These are phyloP conservation scores for Fraxinus floribunda DNA, from an alignment of 305 asterid species.

Conservation along the genomic window DNA sequence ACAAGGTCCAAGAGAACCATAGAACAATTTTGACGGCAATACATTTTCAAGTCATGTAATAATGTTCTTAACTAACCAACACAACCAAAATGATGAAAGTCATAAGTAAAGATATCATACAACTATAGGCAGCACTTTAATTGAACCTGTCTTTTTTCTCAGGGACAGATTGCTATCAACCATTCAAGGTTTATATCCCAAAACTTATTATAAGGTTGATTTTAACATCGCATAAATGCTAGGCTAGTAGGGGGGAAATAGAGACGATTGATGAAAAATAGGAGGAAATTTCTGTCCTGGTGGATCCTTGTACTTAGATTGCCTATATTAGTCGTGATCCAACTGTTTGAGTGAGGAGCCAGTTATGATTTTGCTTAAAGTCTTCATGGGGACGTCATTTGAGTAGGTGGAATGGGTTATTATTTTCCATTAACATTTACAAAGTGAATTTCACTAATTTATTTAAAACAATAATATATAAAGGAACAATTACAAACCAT, in stretches of 20 bases:
- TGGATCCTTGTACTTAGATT: background rate
- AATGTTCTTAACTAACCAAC: background rate
- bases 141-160: background rate
- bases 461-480: constrained; percentile 4
- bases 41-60: background rate
- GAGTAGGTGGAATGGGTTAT: background rate
- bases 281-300: background rate
- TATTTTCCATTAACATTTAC: constrained; percentile 6
- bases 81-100: background rate
- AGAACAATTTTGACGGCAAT: background rate
- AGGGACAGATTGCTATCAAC: background rate
- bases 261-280: background rate
- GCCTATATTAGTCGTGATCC: background rate
- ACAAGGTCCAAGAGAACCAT: background rate
- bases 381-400: background rate
- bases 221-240: background rate
- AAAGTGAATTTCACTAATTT: background rate
- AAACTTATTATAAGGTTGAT: background rate
- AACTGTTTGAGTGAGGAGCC: background rate
- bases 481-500: constrained; percentile 57
- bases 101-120: background rate
- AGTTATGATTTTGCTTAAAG: background rate
- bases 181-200: background rate
- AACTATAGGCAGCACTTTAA: background rate
- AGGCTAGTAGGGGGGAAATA: background rate